These are phyloP conservation scores for Chlamydomonas eustigma DNA, from an alignment of 139 green algal species.

Conservation along the genomic window DNA sequence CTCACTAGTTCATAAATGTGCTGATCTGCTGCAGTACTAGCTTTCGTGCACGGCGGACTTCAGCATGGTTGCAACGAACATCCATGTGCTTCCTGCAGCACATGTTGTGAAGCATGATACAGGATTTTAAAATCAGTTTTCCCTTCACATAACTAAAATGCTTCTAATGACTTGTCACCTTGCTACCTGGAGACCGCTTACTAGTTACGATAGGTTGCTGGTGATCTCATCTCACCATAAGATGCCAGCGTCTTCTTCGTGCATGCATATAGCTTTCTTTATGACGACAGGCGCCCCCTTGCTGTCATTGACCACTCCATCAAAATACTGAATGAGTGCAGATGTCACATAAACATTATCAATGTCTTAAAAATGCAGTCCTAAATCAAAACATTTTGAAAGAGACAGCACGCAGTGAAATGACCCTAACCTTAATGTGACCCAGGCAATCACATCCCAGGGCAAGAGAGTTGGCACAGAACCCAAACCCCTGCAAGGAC, in stretches of 20 bases:
- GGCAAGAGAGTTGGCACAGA: constrained; percentile 62
- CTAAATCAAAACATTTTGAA: no score
- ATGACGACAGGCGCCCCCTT: constrained; percentile 54
- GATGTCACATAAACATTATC: no score
- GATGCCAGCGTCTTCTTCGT: constrained; percentile 76
- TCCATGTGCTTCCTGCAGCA: constrained; percentile 1
- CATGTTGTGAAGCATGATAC: no score
- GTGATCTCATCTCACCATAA: constrained; percentile 63
- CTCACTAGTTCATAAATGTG: constrained; percentile 27
- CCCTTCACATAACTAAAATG: no score
- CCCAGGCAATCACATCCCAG: constrained; percentile 90
- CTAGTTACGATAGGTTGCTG: no score
- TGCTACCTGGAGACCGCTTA: no score
- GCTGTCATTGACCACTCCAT: constrained; percentile 26
- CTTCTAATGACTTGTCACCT: no score
- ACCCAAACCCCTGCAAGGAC: constrained; percentile 49
- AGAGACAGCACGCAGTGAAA: no score
- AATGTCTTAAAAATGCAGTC: no score
- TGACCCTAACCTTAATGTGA: constrained; percentile 57
- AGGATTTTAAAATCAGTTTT: no score
- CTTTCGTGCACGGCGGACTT: not conserved
- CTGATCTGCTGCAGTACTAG: constrained; percentile 10
- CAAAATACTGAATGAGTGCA: constrained; percentile 1
- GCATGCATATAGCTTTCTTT: constrained; percentile 80
- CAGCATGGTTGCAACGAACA: constrained; percentile 9